A percentile compares a stretch with the other conserved stretches of the same genome.
Conservation (phyloP, 1,284 basidiomycete genomes). For the Volvariella surrecta region DNA sequence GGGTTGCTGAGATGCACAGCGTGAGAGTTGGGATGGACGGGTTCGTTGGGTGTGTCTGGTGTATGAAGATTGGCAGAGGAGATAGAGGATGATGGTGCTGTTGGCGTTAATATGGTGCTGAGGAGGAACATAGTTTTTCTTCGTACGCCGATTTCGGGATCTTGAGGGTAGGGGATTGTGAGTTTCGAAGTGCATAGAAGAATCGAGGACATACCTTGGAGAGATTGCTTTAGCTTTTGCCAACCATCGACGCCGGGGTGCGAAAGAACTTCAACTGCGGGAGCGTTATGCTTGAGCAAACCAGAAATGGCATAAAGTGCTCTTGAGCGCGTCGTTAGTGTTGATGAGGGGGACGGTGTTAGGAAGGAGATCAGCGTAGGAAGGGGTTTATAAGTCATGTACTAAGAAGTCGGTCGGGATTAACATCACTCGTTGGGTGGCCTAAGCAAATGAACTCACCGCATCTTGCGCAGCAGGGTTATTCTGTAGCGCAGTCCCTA, state of each 20-base stretch:
- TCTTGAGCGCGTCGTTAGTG: slow-evolving; percentile 59
- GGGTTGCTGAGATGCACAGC: slow-evolving; percentile 48
- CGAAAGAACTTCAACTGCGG: slow-evolving; percentile 56
- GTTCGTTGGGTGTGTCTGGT: slow-evolving; percentile 16
- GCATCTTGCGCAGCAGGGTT: slow-evolving; percentile 86
- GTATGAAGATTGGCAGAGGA: slow-evolving; percentile 12
- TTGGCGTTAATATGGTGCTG: slow-evolving; percentile 67
- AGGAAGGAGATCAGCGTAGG: slow-evolving; percentile 60
- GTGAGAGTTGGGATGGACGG: slow-evolving; percentile 61
- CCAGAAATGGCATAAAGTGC: slow-evolving; percentile 86
- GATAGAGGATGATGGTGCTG: slow-evolving; percentile 12
- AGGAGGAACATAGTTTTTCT: slow-evolving; percentile 85
- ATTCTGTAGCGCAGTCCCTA: slow-evolving; percentile 93
- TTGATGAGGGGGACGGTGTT: slow-evolving; percentile 37
- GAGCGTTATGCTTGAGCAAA: slow-evolving; percentile 74
- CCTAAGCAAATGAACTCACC: slow-evolving; percentile 36
- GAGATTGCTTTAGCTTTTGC: slow-evolving; percentile 49
- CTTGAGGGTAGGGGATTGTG: slow-evolving; percentile 26
- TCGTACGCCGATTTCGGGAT: slow-evolving; percentile 72
- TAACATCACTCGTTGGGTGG: neutral
- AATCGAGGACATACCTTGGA: slow-evolving; percentile 43
- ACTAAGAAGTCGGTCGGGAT: slow-evolving; percentile 33
- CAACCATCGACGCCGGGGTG: slow-evolving; percentile 52
- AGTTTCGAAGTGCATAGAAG: neutral
- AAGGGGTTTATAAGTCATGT: slow-evolving; percentile 64